phyloP scores from a whole-genome alignment of 768 basidiomycete species.

The Cyclocybe cylindracea region DNA sequence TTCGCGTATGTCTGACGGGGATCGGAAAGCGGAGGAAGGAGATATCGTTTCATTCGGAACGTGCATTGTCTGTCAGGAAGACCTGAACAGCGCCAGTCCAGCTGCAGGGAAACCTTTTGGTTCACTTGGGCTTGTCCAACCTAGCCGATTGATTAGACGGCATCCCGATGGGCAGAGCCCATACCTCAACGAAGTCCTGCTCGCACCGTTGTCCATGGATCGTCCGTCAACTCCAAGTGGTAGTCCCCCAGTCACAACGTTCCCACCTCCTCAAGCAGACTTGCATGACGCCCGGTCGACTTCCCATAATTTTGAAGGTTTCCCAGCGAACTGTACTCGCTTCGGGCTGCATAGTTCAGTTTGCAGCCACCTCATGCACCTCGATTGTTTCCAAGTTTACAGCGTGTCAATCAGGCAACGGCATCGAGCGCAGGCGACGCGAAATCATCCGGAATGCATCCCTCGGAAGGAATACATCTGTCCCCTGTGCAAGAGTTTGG shows the following conservation, averaged over 20 bases:
- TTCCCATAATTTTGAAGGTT: conserved; percentile 68
- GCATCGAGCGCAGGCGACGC: conserved; percentile 83
- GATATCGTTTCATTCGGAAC: conserved; percentile 70
- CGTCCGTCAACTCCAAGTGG: conserved; percentile 22
- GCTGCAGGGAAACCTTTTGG: conserved; percentile 71
- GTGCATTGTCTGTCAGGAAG: conserved; percentile 99
- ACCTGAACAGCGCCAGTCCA: conserved; percentile 52
- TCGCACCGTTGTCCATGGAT: conserved; percentile 68
- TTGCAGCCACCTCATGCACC: conserved; percentile 97
- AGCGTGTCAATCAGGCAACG: conserved; percentile 84
- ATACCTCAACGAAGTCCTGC: conserved; percentile 74
- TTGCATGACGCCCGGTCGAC: conserved; percentile 44
- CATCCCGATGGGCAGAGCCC: conserved; percentile 68
- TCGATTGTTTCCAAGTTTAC: conserved; percentile 92
- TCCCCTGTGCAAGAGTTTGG: conserved; percentile 94
- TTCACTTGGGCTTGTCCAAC: conserved; percentile 82
- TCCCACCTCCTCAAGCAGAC: conserved; percentile 55
- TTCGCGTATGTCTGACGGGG: conserved; percentile 38
- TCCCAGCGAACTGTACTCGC: conserved; percentile 67
- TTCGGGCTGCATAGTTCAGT: conserved; percentile 88
- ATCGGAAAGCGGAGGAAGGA: conserved; percentile 66
- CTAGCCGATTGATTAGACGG: conserved; percentile 80
- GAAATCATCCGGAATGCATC: conserved; percentile 95
- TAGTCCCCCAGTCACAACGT: conserved; percentile 22
- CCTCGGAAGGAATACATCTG: conserved; percentile 94